Evolutionary conservation across 129 eudicot species (phyloP).

Genomic region (Smallanthus sonchifolius): DNA sequence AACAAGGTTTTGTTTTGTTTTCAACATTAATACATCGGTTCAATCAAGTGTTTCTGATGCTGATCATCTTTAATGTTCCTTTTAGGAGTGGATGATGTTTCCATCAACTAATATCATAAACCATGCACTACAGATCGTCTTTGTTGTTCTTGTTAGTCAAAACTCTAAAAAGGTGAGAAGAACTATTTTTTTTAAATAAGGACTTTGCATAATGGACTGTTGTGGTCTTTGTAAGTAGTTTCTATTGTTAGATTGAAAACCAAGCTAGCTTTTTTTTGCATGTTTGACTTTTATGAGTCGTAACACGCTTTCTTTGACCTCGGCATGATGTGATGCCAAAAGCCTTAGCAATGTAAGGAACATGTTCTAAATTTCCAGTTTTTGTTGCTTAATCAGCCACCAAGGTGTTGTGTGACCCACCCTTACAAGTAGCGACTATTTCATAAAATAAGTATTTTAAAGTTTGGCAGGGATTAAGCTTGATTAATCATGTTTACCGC

Average conservation of each 20-base stretch:
- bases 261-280: not conserved
- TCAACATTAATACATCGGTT: not conserved
- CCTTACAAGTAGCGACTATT: not conserved
- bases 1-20: not conserved
- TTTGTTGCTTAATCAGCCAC: not conserved
- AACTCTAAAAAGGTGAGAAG: not conserved
- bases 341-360: not conserved
- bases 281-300: not conserved
- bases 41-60: not conserved
- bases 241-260: not conserved
- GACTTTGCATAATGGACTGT: not conserved
- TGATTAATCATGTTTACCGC: not conserved
- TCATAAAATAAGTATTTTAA: not conserved
- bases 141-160: not conserved
- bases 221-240: not conserved
- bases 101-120: not conserved
- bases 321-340: not conserved
- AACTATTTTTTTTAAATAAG: not conserved
- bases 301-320: not conserved
- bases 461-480: not conserved
- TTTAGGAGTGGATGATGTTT: not conserved
- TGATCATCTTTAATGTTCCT: not conserved
- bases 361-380: not conserved
- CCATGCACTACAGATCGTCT: not conserved
- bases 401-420: not conserved